phyloP scores from a whole-genome alignment of 2,329 filamentous ascomycete genomes.

The Xylariaceae sp. region DNA sequence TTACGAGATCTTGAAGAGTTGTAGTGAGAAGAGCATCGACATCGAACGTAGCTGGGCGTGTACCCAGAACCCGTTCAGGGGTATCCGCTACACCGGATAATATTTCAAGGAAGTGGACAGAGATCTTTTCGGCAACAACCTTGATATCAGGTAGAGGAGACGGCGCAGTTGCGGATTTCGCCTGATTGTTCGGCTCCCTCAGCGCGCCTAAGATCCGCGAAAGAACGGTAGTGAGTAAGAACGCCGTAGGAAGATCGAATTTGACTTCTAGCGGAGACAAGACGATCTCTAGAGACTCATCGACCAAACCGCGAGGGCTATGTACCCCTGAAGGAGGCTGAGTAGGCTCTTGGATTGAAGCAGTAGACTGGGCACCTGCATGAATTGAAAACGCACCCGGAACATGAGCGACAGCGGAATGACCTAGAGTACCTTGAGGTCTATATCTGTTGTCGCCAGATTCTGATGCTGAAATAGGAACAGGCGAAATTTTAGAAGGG shows the following conservation, averaged over 20 bases:
- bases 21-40: slow-evolving; percentile 61
- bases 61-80: slow-evolving; percentile 53
- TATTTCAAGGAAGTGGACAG: slow-evolving; percentile 62
- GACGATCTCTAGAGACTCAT: slow-evolving; percentile 55
- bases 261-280: slow-evolving; percentile 59
- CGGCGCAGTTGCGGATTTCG: slow-evolving; percentile 21
- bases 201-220: slow-evolving; percentile 56
- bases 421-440: slow-evolving; percentile 24
- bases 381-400: slow-evolving; percentile 68
- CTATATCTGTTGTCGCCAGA: background rate
- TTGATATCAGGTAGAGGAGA: slow-evolving; percentile 49
- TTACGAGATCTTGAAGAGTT: slow-evolving; percentile 53
- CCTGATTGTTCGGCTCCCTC: slow-evolving; percentile 39
- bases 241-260: slow-evolving; percentile 64
- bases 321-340: slow-evolving; percentile 18
- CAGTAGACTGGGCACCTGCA: slow-evolving; percentile 37
- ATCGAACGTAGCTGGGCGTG: slow-evolving; percentile 49
- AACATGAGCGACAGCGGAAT: slow-evolving; percentile 56
- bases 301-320: slow-evolving; percentile 23
- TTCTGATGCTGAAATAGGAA: slow-evolving; percentile 44
- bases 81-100: slow-evolving; percentile 60
- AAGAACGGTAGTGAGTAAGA: slow-evolving; percentile 59
- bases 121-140: slow-evolving; percentile 56
- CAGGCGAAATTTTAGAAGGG: slow-evolving; percentile 56
- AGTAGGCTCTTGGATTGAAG: slow-evolving; percentile 28